These are phyloP conservation scores for Fusarium concolor DNA, from an alignment of 2,329 filamentous ascomycete genomes.

Conservation along the genomic window DNA sequence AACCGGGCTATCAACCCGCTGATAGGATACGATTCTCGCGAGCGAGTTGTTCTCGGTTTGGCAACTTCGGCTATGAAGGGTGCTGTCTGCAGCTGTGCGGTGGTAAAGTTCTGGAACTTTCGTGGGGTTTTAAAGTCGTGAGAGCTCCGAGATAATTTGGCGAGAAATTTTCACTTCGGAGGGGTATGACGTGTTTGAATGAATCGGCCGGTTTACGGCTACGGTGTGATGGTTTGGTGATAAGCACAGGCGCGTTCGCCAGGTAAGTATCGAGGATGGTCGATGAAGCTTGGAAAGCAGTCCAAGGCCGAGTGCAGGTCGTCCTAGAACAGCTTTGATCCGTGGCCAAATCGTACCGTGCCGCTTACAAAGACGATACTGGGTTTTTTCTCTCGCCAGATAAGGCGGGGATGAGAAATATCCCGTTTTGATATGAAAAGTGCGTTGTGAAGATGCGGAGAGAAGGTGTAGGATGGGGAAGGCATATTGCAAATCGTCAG, in stretches of 20 bases:
- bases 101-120: constrained; percentile 16
- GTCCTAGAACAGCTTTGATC: constrained; percentile 52
- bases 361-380: constrained; percentile 7
- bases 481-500: constrained; percentile 53
- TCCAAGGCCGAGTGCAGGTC: constrained; percentile 57
- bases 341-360: constrained; percentile 35
- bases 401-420: constrained; percentile 22
- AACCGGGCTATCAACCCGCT: constrained; percentile 52
- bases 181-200: neutral
- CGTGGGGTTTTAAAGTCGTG: constrained; percentile 17
- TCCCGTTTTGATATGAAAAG: constrained; percentile 35
- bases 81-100: constrained; percentile 22
- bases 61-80: constrained; percentile 45
- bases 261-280: constrained; percentile 24
- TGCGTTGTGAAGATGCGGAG: constrained; percentile 47
- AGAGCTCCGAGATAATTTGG: constrained; percentile 3
- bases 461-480: constrained; percentile 47
- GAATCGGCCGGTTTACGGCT: neutral
- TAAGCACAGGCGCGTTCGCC: constrained; percentile 25
- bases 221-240: constrained; percentile 5
- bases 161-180: neutral
- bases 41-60: constrained; percentile 50
- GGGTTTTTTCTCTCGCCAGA: constrained; percentile 19
- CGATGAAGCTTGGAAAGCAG: constrained; percentile 45
- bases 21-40: constrained; percentile 54